A percentile compares a stretch with the other conserved stretches of the same genome.
phyloP scores from a whole-genome alignment of 768 basidiomycete genomes.

The Artomyces pyxidatus region DNA sequence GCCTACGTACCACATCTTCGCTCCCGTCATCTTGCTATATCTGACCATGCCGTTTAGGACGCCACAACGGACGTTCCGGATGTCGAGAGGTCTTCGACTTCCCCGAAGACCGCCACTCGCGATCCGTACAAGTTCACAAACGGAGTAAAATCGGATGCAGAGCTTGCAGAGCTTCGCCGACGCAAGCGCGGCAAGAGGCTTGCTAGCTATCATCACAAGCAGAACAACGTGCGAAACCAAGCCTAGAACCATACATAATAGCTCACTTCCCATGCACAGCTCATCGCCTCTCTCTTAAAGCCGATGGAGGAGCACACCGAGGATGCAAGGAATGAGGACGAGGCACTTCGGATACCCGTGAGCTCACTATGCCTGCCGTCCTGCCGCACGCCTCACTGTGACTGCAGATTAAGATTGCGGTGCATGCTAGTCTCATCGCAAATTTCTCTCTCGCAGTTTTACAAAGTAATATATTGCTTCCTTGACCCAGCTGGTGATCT shows the following conservation, averaged over 20 bases:
- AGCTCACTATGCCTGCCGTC: conserved; percentile 18
- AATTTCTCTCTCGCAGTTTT: conserved; percentile 69
- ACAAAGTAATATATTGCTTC: conserved; percentile 43
- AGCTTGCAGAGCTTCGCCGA: conserved; percentile 53
- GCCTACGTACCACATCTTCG: too few relatives aligned
- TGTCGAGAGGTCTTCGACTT: conserved; percentile 35
- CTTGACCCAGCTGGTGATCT: not conserved
- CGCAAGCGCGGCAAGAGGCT: conserved; percentile 53
- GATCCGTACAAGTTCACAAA: conserved; percentile 66
- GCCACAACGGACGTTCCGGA: conserved; percentile 11
- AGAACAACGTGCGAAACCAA: conserved; percentile 53
- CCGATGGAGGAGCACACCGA: conserved; percentile 84
- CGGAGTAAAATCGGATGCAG: conserved; percentile 52
- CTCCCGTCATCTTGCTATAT: too few relatives aligned
- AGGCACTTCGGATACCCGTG: conserved; percentile 59
- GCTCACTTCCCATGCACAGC: conserved; percentile 33
- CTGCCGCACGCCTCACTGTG: not conserved
- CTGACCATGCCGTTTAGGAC: conserved; percentile 8
- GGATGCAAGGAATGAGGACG: conserved; percentile 68
- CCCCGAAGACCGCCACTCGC: conserved; percentile 21
- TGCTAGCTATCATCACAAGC: conserved; percentile 57
- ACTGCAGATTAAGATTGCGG: conserved; percentile 74
- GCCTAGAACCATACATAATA: not conserved
- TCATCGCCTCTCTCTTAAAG: conserved; percentile 83
- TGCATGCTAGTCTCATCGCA: conserved; percentile 73